Evolutionary conservation across 2,329 filamentous ascomycete genomes (phyloP).

Genomic region (Colletotrichum scovillei): DNA sequence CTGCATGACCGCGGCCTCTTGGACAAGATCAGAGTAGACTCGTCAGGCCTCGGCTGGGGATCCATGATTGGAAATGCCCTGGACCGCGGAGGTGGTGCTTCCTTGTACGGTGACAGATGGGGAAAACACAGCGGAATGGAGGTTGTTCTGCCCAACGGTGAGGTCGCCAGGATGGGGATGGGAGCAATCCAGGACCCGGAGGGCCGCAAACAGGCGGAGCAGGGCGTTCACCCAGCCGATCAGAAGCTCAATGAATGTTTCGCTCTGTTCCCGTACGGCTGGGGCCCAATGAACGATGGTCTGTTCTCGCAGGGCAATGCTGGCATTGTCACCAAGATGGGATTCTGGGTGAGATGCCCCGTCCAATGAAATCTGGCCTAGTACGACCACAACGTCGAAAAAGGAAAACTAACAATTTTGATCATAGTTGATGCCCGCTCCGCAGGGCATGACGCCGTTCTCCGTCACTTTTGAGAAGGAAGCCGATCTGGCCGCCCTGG

Average conservation of each 20-base stretch:
- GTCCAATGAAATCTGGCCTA: no score
- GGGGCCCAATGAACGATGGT: slow-evolving; percentile 53
- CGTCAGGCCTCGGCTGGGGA: slow-evolving; percentile 54
- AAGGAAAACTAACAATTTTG: not conserved
- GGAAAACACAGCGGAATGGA: slow-evolving; percentile 53
- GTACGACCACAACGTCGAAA: no score
- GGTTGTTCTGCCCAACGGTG: slow-evolving; percentile 57
- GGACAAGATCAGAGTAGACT: slow-evolving; percentile 54
- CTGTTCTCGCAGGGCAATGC: slow-evolving; percentile 64
- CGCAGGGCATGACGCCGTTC: slow-evolving; percentile 25
- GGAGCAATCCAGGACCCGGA: slow-evolving; percentile 53
- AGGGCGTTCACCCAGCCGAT: slow-evolving; percentile 44
- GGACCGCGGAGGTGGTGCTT: slow-evolving; percentile 59
- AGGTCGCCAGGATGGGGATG: slow-evolving; percentile 59
- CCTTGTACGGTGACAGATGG: slow-evolving; percentile 46
- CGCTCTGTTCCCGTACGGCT: slow-evolving; percentile 51
- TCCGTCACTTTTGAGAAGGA: slow-evolving; percentile 23
- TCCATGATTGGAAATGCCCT: slow-evolving; percentile 57
- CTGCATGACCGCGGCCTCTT: slow-evolving; percentile 52
- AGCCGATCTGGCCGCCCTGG: slow-evolving; percentile 7
- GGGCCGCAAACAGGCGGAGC: slow-evolving; percentile 41
- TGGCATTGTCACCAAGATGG: slow-evolving; percentile 66
- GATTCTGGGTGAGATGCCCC: slow-evolving; percentile 45
- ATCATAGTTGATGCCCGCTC: slow-evolving; percentile 13
- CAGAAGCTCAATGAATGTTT: slow-evolving; percentile 42